phyloP scores from a whole-genome alignment of 768 basidiomycete species.

The Amanita pallidorosea region DNA sequence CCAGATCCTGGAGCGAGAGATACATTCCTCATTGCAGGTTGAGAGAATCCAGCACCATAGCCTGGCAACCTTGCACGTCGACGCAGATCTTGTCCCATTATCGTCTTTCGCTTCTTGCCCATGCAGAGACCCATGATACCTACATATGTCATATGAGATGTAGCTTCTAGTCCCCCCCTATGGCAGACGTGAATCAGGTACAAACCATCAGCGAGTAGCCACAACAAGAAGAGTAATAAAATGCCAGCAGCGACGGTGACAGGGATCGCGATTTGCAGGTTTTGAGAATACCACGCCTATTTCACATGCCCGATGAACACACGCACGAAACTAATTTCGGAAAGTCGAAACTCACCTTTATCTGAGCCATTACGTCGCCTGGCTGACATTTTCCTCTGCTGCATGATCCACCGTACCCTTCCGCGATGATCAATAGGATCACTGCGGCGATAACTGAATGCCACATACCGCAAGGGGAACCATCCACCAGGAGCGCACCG shows the following conservation, averaged over 20 bases:
- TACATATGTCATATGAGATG: slow-evolving; percentile 8
- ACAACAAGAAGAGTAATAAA: slow-evolving; percentile 47
- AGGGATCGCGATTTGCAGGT: slow-evolving; percentile 72
- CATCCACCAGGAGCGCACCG: slow-evolving; percentile 64
- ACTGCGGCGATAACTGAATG: slow-evolving; percentile 1
- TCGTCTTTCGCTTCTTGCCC: slow-evolving; percentile 10
- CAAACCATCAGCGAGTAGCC: slow-evolving; percentile 19
- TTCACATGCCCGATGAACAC: slow-evolving; percentile 1
- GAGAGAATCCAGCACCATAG: slow-evolving; percentile 8
- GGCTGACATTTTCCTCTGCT: slow-evolving; percentile 47
- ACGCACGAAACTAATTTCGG: not conserved
- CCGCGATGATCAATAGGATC: slow-evolving; percentile 8
- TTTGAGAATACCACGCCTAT: slow-evolving; percentile 69
- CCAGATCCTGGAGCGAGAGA: slow-evolving; percentile 15
- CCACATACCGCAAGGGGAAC: slow-evolving; percentile 64
- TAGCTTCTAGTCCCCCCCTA: not conserved
- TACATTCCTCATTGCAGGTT: not conserved
- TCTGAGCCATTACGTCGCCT: slow-evolving; percentile 46
- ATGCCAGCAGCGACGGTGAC: slow-evolving; percentile 65
- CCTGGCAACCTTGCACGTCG: slow-evolving; percentile 16
- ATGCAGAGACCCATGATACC: slow-evolving; percentile 24
- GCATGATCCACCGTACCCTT: slow-evolving; percentile 69
- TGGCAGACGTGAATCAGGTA: not conserved
- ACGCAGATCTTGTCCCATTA: not conserved
- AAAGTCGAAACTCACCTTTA: slow-evolving; percentile 33